Percentiles rank a stretch among this genome's conserved stretches.
Conservation (phyloP, 192 early-diverging fungal species). For the Umbelopsis sp. region DNA sequence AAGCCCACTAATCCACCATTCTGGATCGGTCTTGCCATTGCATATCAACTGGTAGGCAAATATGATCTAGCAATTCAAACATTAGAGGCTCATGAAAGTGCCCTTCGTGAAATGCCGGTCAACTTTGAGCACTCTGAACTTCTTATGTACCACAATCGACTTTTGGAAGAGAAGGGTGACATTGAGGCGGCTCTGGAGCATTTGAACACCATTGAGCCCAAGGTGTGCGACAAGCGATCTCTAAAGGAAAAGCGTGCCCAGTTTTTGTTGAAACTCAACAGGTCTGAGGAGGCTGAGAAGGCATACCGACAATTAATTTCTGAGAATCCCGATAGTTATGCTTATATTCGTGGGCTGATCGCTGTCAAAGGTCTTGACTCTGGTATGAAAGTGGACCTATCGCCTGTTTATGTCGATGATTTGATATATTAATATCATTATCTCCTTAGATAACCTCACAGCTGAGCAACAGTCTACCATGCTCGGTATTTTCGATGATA, state of each 20-base stretch:
- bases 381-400: conserved; percentile 29
- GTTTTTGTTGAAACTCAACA: conserved; percentile 66
- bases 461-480: conserved; percentile 39
- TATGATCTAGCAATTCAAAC: conserved; percentile 77
- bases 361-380: conserved; percentile 53
- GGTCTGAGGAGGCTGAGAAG: conserved; percentile 69
- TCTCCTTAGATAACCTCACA: conserved; percentile 16
- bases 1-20: conserved; percentile 70
- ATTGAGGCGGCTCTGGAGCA: conserved; percentile 74
- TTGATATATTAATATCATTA: not conserved
- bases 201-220: conserved; percentile 71
- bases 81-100: conserved; percentile 69
- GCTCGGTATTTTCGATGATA: conserved; percentile 20
- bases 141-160: conserved; percentile 81
- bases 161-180: conserved; percentile 86
- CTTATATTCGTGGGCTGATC: conserved; percentile 71
- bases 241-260: conserved; percentile 80
- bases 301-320: conserved; percentile 78
- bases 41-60: conserved; percentile 80
- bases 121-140: conserved; percentile 83
- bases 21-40: conserved; percentile 87
- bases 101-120: conserved; percentile 40
- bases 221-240: conserved; percentile 73
- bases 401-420: not conserved
- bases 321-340: conserved; percentile 79